Conservation (phyloP, 106 monocot species). For the Hemerocallis citrina region DNA sequence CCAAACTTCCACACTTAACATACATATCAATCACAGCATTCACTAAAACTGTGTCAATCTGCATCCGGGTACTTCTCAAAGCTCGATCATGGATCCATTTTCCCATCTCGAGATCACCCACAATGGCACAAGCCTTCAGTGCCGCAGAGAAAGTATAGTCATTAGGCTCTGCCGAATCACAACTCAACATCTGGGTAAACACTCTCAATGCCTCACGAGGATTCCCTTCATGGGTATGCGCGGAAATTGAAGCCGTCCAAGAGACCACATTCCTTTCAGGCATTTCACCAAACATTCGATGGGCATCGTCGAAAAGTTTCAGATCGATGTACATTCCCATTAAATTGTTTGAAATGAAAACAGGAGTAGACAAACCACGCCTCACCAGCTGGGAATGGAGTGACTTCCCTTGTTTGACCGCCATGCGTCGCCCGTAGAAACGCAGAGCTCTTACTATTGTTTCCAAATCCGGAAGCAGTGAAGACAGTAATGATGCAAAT, state of each 20-base stretch:
- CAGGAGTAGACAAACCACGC: conserved; percentile 20
- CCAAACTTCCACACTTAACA: conserved; percentile 45
- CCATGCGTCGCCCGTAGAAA: conserved; percentile 5
- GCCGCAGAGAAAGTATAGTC: conserved; percentile 38
- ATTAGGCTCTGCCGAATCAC: conserved; percentile 33
- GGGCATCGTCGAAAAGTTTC: conserved; percentile 23
- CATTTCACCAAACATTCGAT: conserved; percentile 58
- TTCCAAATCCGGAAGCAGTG: conserved; percentile 7
- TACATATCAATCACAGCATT: conserved; percentile 78
- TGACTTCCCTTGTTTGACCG: conserved; percentile 16
- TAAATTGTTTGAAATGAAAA: conserved; percentile 58
- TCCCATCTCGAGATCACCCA: conserved; percentile 41
- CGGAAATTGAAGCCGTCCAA: conserved; percentile 69
- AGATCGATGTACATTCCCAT: conserved; percentile 39
- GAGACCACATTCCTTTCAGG: conserved; percentile 50
- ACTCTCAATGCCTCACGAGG: conserved; percentile 37
- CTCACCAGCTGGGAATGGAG: conserved; percentile 49
- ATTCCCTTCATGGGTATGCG: conserved; percentile 26
- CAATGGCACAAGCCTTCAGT: conserved; percentile 55
- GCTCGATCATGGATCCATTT: conserved; percentile 42
- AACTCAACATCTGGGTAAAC: conserved; percentile 39
- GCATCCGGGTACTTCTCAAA: background rate
- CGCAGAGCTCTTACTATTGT: conserved; percentile 28
- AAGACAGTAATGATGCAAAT: background rate
- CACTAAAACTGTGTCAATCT: conserved; percentile 44